Evolutionary conservation across 2,329 filamentous ascomycete genomes (phyloP), one percentile per base, ranked within the genome.

Genomic region (Sordariomycetes sp.): DNA sequence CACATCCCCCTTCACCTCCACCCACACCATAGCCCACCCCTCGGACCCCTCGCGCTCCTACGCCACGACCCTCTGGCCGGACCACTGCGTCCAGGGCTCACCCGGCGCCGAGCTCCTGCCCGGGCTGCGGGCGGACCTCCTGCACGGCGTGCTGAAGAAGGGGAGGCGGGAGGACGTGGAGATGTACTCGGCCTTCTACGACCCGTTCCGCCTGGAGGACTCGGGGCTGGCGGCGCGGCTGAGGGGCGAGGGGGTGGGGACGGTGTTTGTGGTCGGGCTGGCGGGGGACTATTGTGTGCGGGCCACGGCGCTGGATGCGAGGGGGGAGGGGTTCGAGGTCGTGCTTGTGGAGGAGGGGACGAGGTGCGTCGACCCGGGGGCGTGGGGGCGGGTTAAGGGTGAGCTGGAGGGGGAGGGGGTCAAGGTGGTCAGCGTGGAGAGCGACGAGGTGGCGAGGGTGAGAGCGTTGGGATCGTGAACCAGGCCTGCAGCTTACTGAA

Each of bases 141-240:
- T 96, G n/a, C 79, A 93, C 64, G 64, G 72, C 40, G 75, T 90
- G 32, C 73, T 97, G 16, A 80, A 88, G 64, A 99, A 99, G 75
- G 94, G 94, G 12, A 80, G 78, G 67, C 79, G 90, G 67, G 69
- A 77, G 52, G 76, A 80, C 52, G 81, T 96, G 1, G 94, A 99
- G 72, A 96, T 97, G 88, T 97, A 97, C 73, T 93, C 88, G 61
- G 91, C 87, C 0, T 97, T 99, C 66, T 86, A 87, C 61, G 89
- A 92, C 67, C 88, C 89, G 0, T 93, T 97, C 65, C 72, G 72
- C 46, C 75, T 87, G 16, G 75, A 74, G 28, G 83, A 86, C 65
- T 86, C 81, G 65, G 85, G 85, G 16, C 74, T 97, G 28, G 79
- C 78, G 1, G 73, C 67, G 1, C 67, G 76, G 54, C 70, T 99